These are phyloP conservation scores for Podila clonocystis DNA, from an alignment of 192 early-diverging fungal species.

Conservation along the genomic window DNA sequence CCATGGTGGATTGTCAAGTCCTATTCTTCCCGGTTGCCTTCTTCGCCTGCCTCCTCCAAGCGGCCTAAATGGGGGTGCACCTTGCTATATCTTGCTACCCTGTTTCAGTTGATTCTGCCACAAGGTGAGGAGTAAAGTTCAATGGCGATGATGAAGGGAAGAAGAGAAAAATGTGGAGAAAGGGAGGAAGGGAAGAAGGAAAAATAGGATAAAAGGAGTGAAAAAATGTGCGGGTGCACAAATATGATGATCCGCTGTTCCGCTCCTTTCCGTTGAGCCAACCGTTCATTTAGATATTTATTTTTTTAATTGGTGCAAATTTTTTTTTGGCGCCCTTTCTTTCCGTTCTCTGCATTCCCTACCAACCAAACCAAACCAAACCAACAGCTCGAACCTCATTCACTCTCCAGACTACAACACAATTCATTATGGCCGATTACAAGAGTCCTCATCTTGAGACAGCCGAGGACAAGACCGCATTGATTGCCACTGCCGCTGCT, in stretches of 20 bases:
- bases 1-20: no score
- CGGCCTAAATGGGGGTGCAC: no score
- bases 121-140: not conserved
- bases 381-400: not conserved
- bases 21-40: no score
- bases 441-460: constrained; percentile 5
- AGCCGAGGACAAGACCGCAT: constrained; percentile 19
- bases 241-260: no score
- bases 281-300: not conserved
- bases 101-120: no score
- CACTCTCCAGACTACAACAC: not conserved
- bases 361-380: not conserved
- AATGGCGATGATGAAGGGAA: not conserved
- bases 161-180: not conserved
- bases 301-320: constrained; percentile 2
- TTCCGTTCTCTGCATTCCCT: not conserved
- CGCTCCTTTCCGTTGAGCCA: no score
- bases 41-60: no score
- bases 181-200: not conserved
- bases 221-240: not conserved
- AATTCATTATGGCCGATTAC: constrained; percentile 12
- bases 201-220: not conserved
- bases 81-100: no score
- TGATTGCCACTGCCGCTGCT: constrained; percentile 32
- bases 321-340: not conserved